These are phyloP conservation scores for Fusarium dimerum DNA, from an alignment of 2,329 filamentous ascomycete genomes.

Conservation along the genomic window DNA sequence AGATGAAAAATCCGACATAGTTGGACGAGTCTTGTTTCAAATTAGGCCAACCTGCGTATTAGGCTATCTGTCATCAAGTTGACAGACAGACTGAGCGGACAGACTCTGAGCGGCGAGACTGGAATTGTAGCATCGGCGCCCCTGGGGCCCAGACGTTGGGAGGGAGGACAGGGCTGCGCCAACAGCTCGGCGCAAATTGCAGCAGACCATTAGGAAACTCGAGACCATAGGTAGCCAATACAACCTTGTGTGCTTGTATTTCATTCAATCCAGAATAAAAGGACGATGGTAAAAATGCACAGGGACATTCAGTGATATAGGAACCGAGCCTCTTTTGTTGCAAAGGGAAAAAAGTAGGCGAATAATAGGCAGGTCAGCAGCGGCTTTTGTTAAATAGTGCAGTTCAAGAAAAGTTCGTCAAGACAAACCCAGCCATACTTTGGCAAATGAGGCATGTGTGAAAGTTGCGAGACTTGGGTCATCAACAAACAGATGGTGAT, in stretches of 20 bases:
- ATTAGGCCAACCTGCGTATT: no score
- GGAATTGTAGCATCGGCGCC: no score
- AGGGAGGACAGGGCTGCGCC: slow-evolving; percentile 5
- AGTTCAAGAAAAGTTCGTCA: background rate
- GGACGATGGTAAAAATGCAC: no score
- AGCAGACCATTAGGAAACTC: slow-evolving; percentile 6
- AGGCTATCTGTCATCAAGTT: no score
- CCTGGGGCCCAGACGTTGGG: slow-evolving; percentile 3
- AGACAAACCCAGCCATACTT: background rate
- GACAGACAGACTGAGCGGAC: no score
- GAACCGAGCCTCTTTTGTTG: background rate
- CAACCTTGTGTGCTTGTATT: no score
- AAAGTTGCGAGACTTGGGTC: background rate
- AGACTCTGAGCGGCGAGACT: no score
- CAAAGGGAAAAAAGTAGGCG: background rate
- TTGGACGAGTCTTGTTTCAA: no score
- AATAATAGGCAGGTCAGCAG: background rate
- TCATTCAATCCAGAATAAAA: no score
- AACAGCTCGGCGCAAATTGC: slow-evolving; percentile 20
- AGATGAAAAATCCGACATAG: no score
- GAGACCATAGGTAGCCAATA: no score
- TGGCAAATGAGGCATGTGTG: background rate
- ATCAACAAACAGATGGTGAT: background rate
- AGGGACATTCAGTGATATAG: no score
- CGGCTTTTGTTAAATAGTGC: background rate